Evolutionary conservation across 2,329 filamentous ascomycete species (phyloP).

Genomic region (Penicillium sp.): DNA sequence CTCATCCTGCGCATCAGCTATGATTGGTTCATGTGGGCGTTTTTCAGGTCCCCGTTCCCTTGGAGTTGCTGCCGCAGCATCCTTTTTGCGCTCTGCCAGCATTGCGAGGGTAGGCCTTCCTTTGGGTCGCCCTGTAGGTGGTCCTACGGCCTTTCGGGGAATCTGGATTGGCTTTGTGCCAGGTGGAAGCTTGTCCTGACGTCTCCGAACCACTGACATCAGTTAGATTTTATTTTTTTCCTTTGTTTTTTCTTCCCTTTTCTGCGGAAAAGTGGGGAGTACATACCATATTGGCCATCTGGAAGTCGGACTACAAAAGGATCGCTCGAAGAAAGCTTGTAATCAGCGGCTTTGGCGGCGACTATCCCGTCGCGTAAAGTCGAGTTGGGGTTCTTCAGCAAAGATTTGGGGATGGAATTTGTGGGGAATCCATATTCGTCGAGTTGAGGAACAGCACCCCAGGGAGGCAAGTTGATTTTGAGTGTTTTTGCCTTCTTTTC

Average conservation of each 20-base stretch:
- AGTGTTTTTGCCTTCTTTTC: conserved; percentile 34
- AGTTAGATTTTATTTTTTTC: not conserved
- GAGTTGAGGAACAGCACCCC: conserved; percentile 36
- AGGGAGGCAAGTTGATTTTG: conserved; percentile 28
- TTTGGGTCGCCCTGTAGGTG: conserved; percentile 14
- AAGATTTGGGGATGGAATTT: conserved; percentile 33
- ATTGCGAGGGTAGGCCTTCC: conserved; percentile 18
- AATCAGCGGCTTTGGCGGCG: conserved; percentile 34
- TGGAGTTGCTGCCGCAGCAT: not conserved
- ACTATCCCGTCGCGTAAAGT: conserved; percentile 46
- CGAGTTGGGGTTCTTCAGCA: conserved; percentile 45
- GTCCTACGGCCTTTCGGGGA: not conserved
- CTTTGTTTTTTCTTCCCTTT: too few relatives aligned
- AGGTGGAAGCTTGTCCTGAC: conserved; percentile 7
- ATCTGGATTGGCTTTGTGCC: conserved; percentile 11
- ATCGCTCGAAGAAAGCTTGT: conserved; percentile 39
- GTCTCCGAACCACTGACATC: conserved; percentile 10
- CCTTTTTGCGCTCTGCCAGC: not conserved
- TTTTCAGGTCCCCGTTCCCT: not conserved
- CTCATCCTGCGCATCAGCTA: conserved; percentile 3
- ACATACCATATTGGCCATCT: conserved; percentile 38
- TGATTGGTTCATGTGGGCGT: not conserved
- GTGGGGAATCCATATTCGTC: conserved; percentile 54
- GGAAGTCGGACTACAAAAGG: conserved; percentile 28
- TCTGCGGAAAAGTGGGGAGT: not conserved